phyloP scores from a whole-genome alignment of 73 alveolate species.

The Paraurostyla sp. region DNA sequence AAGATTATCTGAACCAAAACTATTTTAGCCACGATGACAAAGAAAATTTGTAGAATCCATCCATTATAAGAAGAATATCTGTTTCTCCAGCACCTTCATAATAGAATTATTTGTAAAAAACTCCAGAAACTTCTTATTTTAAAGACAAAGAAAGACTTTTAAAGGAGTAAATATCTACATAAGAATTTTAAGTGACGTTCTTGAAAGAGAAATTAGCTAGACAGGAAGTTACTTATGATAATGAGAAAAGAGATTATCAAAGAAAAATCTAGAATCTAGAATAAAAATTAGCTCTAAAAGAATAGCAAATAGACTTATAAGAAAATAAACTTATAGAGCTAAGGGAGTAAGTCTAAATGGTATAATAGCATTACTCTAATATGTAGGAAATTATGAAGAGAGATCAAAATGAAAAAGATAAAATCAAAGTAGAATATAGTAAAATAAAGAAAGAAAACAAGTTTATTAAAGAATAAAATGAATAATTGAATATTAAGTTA shows the following conservation, averaged over 20 bases:
- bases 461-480: background rate
- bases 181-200: conserved; percentile 1
- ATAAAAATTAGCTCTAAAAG: background rate
- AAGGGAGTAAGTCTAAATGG: conserved; percentile 42
- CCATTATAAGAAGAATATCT: background rate
- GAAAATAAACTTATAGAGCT: conserved; percentile 5
- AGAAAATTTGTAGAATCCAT: background rate
- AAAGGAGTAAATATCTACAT: conserved; percentile 9
- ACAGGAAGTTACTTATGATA: conserved; percentile 6
- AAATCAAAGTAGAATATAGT: background rate
- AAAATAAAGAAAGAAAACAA: background rate
- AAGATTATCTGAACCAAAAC: background rate
- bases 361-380: conserved; percentile 1
- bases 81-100: conserved; percentile 4
- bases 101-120: background rate
- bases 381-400: conserved; percentile 47
- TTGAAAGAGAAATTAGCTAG: conserved; percentile 44
- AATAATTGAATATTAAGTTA: background rate
- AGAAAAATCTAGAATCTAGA: background rate
- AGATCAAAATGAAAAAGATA: conserved; percentile 25
- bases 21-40: background rate
- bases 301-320: background rate
- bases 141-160: conserved; percentile 31
- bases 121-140: conserved; percentile 17
- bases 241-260: conserved; percentile 30